These are phyloP conservation scores for Emydomyces testavorans DNA, from an alignment of 2,329 filamentous ascomycete genomes.

Conservation along the genomic window DNA sequence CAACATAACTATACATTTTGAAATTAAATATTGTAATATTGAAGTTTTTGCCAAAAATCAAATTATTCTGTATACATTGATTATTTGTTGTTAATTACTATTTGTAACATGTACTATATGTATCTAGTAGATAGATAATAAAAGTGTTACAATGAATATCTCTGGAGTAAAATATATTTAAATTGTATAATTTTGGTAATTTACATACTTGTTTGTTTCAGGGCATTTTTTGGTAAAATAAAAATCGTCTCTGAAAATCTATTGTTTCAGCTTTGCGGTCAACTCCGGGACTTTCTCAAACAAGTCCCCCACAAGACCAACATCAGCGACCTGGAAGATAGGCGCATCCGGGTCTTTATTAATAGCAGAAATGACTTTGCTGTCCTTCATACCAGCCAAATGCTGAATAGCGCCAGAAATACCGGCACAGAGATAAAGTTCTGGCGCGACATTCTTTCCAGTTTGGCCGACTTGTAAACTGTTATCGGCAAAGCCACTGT, in stretches of 20 bases:
- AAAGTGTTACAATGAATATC: too few relatives aligned
- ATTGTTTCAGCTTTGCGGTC: slow-evolving; percentile 77
- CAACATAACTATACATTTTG: too few relatives aligned
- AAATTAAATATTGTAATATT: too few relatives aligned
- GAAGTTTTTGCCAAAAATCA: too few relatives aligned
- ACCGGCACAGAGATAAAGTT: slow-evolving; percentile 88
- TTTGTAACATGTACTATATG: too few relatives aligned
- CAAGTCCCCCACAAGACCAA: slow-evolving; percentile 86
- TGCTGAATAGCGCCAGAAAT: slow-evolving; percentile 98
- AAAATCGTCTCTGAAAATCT: not conserved
- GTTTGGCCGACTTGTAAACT: slow-evolving; percentile 97
- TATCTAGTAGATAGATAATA: too few relatives aligned
- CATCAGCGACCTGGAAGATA: slow-evolving; percentile 96
- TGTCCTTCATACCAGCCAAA: slow-evolving; percentile 98
- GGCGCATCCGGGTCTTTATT: slow-evolving; percentile 97
- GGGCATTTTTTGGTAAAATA: slow-evolving; percentile 1
- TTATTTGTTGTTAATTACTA: too few relatives aligned
- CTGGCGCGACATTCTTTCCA: slow-evolving; percentile 93
- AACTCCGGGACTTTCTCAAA: slow-evolving; percentile 94
- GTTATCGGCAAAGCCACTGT: slow-evolving; percentile 96
- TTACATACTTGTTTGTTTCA: too few relatives aligned
- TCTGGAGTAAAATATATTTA: too few relatives aligned
- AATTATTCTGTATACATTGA: too few relatives aligned
- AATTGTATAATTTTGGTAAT: too few relatives aligned
- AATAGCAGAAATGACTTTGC: slow-evolving; percentile 97